Evolutionary conservation across 1,284 basidiomycete genomes (phyloP).

Genomic region (Cutaneotrichosporon sp.): DNA sequence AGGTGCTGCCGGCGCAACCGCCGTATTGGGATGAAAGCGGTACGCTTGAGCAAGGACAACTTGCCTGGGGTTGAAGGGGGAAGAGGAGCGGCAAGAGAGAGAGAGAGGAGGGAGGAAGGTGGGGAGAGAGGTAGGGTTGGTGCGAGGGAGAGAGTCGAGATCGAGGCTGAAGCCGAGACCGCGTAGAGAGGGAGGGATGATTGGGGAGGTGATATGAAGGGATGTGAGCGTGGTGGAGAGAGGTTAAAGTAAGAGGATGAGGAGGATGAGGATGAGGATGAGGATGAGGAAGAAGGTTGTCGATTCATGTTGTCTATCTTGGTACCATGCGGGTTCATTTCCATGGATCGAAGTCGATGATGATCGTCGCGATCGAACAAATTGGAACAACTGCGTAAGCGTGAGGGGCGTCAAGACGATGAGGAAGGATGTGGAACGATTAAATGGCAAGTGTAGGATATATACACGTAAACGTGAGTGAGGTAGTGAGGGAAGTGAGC

Average conservation of each 20-base stretch:
- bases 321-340: background rate
- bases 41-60: background rate
- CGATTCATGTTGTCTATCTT: background rate
- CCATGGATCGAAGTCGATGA: background rate
- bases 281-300: background rate
- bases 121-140: background rate
- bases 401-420: background rate
- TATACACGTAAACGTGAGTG: background rate
- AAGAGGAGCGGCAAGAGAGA: background rate
- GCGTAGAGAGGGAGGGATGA: background rate
- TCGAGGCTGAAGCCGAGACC: background rate
- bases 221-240: background rate
- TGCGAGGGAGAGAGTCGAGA: background rate
- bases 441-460: background rate
- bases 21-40: background rate
- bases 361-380: background rate
- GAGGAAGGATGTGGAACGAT: too few species aligned
- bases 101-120: background rate
- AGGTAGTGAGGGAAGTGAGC: background rate
- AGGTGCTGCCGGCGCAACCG: background rate
- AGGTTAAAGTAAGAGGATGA: background rate
- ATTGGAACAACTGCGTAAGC: background rate
- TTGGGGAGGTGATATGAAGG: background rate
- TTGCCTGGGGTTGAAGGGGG: background rate
- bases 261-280: background rate